Base-by-base conservation (phyloP, 148 eudicot genomes). In the Polygonum aviculare region DNA sequence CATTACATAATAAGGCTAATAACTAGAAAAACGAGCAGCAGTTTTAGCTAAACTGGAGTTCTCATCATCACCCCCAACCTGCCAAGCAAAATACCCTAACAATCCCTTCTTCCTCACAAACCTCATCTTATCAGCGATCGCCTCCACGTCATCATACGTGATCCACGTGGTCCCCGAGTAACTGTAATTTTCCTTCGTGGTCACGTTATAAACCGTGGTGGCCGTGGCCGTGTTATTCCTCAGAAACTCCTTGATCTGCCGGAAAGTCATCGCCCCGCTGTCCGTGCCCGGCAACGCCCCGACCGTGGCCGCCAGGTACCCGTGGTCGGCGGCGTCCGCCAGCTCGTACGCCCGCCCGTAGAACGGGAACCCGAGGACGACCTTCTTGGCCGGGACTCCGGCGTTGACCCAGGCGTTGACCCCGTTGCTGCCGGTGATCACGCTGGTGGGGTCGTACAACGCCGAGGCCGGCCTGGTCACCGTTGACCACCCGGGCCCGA, bases 71-170 rank as follows among this genome's bases (percentile, higher is more conserved):
- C 62, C 82, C 19, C 74, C 84, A 39, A 88, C 77, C 78, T 81
- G 83, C 90, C 90, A 90, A 7, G 88, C 90, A 62, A 83, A 88
- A 76, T 88, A 88, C 8, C 94, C 94, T 35, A 82, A 79, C 78
- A 90, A 74, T 2, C 78, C 75, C 5, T 75, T 80, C 4, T 39
- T 45, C 79, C 87, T 90, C 22, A 86, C 90, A 79, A 83, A 88
- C 12, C 80, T 22, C 74, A 85, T 87, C 82, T 87, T 90, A 2
- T 81, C 73, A 6, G 82, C 22, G 1, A 91, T 78, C 4, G 78
- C 80, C 52, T 79, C 76, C 1, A 44, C 49, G 75, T 80, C 96
- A 79, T 91, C 96, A n/a, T 82, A 91, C 0, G 82, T 83, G 1
- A 91, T 85, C 96, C 96, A 91, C 1, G 86, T 84, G 1, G 76